A percentile compares a stretch with the other conserved stretches of the same genome.
Conservation (phyloP, 148 eudicot genomes). For the Camellia japonica region DNA sequence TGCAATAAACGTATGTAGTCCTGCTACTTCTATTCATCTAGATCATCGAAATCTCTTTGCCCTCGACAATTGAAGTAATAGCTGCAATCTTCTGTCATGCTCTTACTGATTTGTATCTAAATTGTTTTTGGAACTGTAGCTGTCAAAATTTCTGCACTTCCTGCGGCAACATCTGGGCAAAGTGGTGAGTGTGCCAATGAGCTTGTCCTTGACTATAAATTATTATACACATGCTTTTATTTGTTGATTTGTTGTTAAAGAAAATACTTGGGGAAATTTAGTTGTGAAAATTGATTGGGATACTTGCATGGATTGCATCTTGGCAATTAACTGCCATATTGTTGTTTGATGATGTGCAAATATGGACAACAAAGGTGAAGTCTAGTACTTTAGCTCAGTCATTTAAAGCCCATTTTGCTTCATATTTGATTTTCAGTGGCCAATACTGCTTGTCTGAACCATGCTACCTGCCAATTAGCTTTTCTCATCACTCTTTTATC, state of each 20-base stretch:
- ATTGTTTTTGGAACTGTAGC: conserved; percentile 15
- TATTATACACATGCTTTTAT: neutral
- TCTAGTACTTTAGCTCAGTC: neutral
- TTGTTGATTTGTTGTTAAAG: neutral
- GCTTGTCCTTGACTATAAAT: neutral
- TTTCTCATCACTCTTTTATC: too few relatives aligned
- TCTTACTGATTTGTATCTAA: neutral
- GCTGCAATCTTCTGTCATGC: neutral
- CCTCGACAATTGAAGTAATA: neutral
- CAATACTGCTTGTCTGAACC: neutral
- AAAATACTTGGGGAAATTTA: neutral
- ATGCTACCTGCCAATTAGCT: too few relatives aligned
- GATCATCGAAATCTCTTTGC: neutral
- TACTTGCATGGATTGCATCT: neutral
- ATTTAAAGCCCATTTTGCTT: neutral
- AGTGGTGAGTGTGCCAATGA: conserved; percentile 30
- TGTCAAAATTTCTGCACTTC: conserved; percentile 77
- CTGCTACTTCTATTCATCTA: conserved; percentile 6
- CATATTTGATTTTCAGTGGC: neutral
- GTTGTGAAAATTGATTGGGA: neutral
- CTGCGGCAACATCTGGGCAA: conserved; percentile 89
- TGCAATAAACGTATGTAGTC: conserved; percentile 75
- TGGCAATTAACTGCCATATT: neutral
- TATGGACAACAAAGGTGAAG: neutral
- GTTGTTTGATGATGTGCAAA: neutral